Evolutionary conservation across 805 yeast species (phyloP), one percentile per base, ranked within the genome.

Genomic region (Starmerella apicola): DNA sequence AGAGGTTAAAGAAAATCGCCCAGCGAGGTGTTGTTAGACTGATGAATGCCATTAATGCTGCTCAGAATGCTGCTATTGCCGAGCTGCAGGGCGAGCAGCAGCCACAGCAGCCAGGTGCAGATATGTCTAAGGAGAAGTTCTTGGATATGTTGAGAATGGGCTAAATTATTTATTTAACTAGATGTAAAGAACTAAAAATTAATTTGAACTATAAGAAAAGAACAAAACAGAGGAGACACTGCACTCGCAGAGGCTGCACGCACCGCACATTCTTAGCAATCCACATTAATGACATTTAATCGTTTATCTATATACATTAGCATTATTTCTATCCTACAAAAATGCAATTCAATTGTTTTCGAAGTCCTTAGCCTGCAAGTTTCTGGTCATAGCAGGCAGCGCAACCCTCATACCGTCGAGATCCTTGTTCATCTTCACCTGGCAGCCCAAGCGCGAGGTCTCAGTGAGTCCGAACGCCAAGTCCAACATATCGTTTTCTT

Each of bases 401-500:
- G 97, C 97, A 4, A 91, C 93, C 52, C 97, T 71, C 27, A 91
- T 63, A 0, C 98, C 98, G 58, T 91, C 96, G 41, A 91, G 65
- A 35, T 82, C 93, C 58, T 84, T 85, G 23, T 78, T 64, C 95
- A 91, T 83, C 43, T 70, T 69, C 29, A 91, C 78, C 63, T 88
- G 96, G 61, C 98, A 91, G 0, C 97, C 98, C 51, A 91, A 67
- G 58, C 98, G 73, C 19, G 95, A 83, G 28, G 98, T 91, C 58
- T 91, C 98, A 4, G 97, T 91, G 34, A 91, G 71, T 0, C 98
- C 98, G 57, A 91, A 91, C 0, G 98, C 98, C 56, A 91, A 69
- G 62, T 91, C 98, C 55, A 91, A 69, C 98, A 91, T 91, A 61
- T 91, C 98, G 57, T 91, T 88, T 61, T 91, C 98, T 56, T 91